Percentiles rank a stretch among this genome's conserved stretches.
These are phyloP conservation scores for Penicillium desertorum DNA, from an alignment of 495 filamentous ascomycete genomes.

Conservation along the genomic window DNA sequence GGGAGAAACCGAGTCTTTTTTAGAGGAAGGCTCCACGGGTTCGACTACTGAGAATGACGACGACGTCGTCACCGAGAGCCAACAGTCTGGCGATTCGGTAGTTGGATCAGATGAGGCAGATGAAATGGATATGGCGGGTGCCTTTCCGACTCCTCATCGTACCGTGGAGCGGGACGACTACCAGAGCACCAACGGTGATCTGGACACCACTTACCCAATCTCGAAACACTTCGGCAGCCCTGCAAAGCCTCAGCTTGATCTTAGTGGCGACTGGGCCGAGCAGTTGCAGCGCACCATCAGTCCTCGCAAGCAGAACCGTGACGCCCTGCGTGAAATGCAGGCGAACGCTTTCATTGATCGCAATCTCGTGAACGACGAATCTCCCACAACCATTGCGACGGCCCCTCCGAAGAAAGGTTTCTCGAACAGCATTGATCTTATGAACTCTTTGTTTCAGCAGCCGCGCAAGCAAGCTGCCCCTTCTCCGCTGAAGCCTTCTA, in stretches of 20 bases:
- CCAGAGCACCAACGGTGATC: constrained; percentile 43
- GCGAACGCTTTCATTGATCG: constrained; percentile 51
- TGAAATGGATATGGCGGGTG: constrained; percentile 75
- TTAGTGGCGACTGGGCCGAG: constrained; percentile 77
- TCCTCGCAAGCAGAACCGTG: constrained; percentile 81
- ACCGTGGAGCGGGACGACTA: constrained; percentile 63
- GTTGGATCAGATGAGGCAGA: constrained; percentile 69
- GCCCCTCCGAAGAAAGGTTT: constrained; percentile 57
- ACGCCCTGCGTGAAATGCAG: constrained; percentile 60
- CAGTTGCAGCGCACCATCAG: constrained; percentile 90
- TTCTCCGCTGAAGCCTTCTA: constrained; percentile 42
- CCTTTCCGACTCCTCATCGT: constrained; percentile 63
- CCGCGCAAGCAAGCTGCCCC: constrained; percentile 37
- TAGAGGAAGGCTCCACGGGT: constrained; percentile 83
- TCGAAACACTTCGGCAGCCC: constrained; percentile 55
- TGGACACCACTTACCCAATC: constrained; percentile 44
- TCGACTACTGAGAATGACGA: constrained; percentile 66
- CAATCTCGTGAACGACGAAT: constrained; percentile 33
- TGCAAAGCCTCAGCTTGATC: constrained; percentile 55
- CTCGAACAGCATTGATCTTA: constrained; percentile 79
- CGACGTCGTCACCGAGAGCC: constrained; percentile 58
- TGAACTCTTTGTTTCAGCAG: constrained; percentile 80
- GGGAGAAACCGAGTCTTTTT: constrained; percentile 71
- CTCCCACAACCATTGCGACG: constrained; percentile 32
- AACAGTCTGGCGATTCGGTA: constrained; percentile 61